Conservation (phyloP, 2,329 filamentous ascomycete species). For the Arthrobotrys megalospora region DNA sequence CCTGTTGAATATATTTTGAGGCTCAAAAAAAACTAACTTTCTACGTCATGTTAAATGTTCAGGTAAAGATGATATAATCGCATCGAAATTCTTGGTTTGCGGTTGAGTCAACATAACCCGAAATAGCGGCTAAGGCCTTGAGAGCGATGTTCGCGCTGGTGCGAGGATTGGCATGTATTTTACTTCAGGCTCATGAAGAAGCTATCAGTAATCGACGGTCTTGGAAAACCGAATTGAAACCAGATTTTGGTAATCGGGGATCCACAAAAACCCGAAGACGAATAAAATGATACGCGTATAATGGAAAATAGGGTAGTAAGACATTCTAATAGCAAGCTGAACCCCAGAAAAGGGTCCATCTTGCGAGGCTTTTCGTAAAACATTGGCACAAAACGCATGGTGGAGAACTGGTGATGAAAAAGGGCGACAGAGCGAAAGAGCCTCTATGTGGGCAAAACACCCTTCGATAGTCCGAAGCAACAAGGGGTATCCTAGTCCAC, state of each 20-base stretch:
- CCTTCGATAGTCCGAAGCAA: constrained; percentile 10
- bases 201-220: constrained; percentile 40
- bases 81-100: not conserved
- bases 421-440: constrained; percentile 25
- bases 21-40: constrained; percentile 21
- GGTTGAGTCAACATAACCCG: constrained; percentile 29
- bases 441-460: constrained; percentile 41
- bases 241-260: constrained; percentile 31
- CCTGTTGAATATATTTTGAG: constrained; percentile 8
- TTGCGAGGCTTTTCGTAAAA: constrained; percentile 9
- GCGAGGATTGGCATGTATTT: not conserved
- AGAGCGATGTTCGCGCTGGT: constrained; percentile 7
- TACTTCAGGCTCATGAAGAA: constrained; percentile 8
- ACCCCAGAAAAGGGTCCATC: constrained; percentile 37
- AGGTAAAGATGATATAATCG: constrained; percentile 36
- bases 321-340: constrained; percentile 45
- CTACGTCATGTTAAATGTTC: constrained; percentile 26
- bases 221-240: constrained; percentile 34
- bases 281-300: not conserved
- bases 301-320: constrained; percentile 3
- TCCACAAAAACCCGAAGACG: constrained; percentile 41
- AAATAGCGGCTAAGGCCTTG: constrained; percentile 27
- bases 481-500: constrained; percentile 29
- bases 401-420: constrained; percentile 4
- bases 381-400: constrained; percentile 15